Conservation (phyloP, 129 eudicot species). For the Arctium lappa region DNA sequence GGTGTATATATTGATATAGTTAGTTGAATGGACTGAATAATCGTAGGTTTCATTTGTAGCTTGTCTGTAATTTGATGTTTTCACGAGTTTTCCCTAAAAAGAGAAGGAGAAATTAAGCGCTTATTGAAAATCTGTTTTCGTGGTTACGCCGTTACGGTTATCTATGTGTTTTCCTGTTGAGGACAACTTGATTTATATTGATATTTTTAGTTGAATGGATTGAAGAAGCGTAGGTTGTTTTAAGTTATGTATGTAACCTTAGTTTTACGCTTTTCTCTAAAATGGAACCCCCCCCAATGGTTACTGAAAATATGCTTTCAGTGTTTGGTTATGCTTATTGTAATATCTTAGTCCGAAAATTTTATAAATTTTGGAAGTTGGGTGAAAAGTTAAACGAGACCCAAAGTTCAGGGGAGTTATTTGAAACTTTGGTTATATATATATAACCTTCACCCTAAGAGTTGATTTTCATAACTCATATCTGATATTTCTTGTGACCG, state of each 20-base stretch:
- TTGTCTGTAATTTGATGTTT: background rate
- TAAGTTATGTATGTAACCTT: background rate
- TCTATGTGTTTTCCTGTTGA: background rate
- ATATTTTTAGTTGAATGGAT: background rate
- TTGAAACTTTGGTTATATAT: too few relatives aligned
- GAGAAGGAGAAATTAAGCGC: background rate
- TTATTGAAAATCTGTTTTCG: background rate
- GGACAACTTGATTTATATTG: background rate
- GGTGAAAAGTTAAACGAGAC: too few relatives aligned
- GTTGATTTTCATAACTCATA: too few relatives aligned
- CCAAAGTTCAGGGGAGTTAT: too few relatives aligned
- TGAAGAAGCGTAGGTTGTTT: background rate
- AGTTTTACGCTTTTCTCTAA: background rate
- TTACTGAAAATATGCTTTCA: background rate
- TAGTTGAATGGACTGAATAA: slow-evolving; percentile 1
- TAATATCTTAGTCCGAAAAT: too few relatives aligned
- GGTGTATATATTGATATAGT: background rate
- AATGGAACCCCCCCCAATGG: background rate
- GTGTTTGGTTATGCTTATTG: background rate
- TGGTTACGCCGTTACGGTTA: slow-evolving; percentile 2
- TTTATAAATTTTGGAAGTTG: too few relatives aligned
- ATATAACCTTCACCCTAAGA: too few relatives aligned
- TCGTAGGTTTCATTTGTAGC: background rate
- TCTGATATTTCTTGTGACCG: too few relatives aligned
- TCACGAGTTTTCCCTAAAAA: background rate